Percentiles rank a stretch among this genome's conserved stretches.
Conservation (phyloP, 2,329 filamentous ascomycete species). For the Arachnomyces sp. region DNA sequence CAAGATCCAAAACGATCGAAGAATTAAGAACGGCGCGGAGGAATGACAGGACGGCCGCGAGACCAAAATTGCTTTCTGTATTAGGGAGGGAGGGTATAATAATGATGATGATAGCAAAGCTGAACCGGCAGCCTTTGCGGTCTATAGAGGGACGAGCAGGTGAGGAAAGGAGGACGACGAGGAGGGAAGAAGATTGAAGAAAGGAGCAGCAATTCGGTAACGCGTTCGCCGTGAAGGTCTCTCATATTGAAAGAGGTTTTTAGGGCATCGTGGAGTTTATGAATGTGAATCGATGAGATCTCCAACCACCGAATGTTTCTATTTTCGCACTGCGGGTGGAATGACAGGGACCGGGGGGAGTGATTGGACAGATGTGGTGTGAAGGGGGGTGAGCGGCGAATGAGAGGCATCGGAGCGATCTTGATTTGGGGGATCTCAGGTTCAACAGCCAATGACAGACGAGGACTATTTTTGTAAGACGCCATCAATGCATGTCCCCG, state of each 20-base stretch:
- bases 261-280: too few relatives aligned
- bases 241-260: too few relatives aligned
- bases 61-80: conserved; percentile 12
- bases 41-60: conserved; percentile 8
- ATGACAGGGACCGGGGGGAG: too few relatives aligned
- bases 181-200: background rate
- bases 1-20: background rate
- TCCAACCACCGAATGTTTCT: too few relatives aligned
- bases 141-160: conserved; percentile 25
- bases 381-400: too few relatives aligned
- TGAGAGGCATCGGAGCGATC: too few relatives aligned
- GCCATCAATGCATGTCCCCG: too few relatives aligned
- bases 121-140: conserved; percentile 35
- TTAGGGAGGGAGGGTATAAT: conserved; percentile 15
- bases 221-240: too few relatives aligned
- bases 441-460: conserved; percentile 9
- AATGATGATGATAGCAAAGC: conserved; percentile 28
- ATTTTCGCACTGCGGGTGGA: too few relatives aligned
- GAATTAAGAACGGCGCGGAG: conserved; percentile 11
- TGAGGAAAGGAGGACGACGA: conserved; percentile 6
- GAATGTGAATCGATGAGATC: too few relatives aligned
- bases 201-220: too few relatives aligned
- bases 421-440: background rate
- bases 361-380: too few relatives aligned
- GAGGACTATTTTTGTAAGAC: conserved; percentile 1